A percentile compares a stretch with the other conserved stretches of the same genome.
Conservation (phyloP, 1,139 yeast species). For the Taphrina populina region DNA sequence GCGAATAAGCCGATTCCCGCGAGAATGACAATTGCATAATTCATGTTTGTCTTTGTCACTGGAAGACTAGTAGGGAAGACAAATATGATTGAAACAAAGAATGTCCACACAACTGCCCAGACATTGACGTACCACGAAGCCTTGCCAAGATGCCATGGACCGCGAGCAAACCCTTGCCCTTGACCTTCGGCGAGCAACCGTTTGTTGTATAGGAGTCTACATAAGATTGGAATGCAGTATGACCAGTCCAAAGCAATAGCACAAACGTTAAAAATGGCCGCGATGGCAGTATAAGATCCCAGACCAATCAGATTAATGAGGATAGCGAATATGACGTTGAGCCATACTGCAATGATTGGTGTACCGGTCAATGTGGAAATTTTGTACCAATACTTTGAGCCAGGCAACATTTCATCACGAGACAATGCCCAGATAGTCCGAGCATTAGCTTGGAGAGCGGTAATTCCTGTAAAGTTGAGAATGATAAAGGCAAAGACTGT, state of each 20-base stretch:
- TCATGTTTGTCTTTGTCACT: conserved; percentile 49
- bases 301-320: conserved; percentile 55
- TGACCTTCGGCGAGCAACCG: conserved; percentile 48
- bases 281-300: conserved; percentile 61
- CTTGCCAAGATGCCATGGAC: conserved; percentile 62
- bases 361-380: conserved; percentile 32
- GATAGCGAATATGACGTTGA: conserved; percentile 33
- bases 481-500: conserved; percentile 43
- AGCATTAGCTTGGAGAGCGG: conserved; percentile 74
- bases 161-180: conserved; percentile 55
- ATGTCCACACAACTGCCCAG: conserved; percentile 45
- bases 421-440: conserved; percentile 85
- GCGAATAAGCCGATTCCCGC: conserved; percentile 32
- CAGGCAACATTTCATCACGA: conserved; percentile 84
- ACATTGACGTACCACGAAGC: conserved; percentile 47
- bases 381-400: conserved; percentile 45
- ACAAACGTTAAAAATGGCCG: conserved; percentile 58
- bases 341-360: conserved; percentile 35
- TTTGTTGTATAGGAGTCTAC: conserved; percentile 43
- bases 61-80: conserved; percentile 39
- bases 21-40: conserved; percentile 58
- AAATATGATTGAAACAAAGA: conserved; percentile 51
- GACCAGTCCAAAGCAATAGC: conserved; percentile 64
- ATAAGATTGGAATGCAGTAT: conserved; percentile 55
- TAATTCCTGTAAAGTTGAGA: conserved; percentile 61